Percentiles rank a stretch among this genome's conserved stretches.
Conservation (phyloP, 192 early-diverging fungal species). For the Backusella psychrophila region DNA sequence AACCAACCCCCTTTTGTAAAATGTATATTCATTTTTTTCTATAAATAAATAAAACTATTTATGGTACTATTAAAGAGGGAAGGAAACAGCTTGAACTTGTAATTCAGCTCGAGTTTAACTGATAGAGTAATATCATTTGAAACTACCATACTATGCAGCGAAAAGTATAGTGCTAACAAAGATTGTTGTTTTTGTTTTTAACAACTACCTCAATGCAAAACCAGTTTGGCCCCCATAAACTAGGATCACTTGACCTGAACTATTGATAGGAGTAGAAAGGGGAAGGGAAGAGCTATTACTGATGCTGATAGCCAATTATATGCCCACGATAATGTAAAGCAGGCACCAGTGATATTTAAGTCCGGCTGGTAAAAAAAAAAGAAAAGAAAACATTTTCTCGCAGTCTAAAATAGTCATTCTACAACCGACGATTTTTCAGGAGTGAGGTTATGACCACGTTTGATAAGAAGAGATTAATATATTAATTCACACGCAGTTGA, state of each 20-base stretch:
- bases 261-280: neutral
- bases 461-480: slow-evolving; percentile 6
- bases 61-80: too few relatives aligned
- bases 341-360: neutral
- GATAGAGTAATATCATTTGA: too few relatives aligned
- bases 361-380: neutral
- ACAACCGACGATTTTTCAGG: neutral
- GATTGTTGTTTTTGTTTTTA: neutral
- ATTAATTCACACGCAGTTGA: slow-evolving; percentile 2
- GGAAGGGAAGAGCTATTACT: neutral
- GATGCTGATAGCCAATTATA: neutral
- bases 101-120: too few relatives aligned
- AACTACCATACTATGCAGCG: too few relatives aligned
- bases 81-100: too few relatives aligned
- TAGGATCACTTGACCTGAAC: neutral
- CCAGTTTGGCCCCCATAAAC: neutral
- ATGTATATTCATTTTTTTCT: too few relatives aligned
- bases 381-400: neutral
- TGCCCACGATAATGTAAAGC: neutral
- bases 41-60: too few relatives aligned
- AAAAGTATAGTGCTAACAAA: too few relatives aligned
- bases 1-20: too few relatives aligned
- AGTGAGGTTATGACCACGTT: neutral
- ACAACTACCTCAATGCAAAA: neutral
- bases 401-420: slow-evolving; percentile 1